These are phyloP conservation scores for Scleroderma citrinum DNA, from an alignment of 768 basidiomycete genomes.

Conservation along the genomic window DNA sequence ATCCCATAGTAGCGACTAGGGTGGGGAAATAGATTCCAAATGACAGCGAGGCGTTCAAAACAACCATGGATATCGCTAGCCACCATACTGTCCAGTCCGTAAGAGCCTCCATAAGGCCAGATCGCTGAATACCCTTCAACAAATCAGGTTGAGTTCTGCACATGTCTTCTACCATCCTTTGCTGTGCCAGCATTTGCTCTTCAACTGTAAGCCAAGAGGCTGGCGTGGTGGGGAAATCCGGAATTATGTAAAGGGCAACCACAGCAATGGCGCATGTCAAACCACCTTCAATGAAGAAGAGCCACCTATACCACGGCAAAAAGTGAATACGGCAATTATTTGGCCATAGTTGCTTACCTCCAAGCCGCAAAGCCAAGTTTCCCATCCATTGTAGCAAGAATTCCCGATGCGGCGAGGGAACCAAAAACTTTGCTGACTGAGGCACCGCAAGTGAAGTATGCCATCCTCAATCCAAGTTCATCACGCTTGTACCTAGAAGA, in stretches of 20 bases:
- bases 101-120: too few species aligned
- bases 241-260: constrained; percentile 49
- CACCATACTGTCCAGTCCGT: too few species aligned
- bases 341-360: constrained; percentile 37
- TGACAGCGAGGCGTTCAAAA: too few species aligned
- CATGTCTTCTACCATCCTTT: too few species aligned
- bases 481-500: constrained; percentile 36
- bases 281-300: constrained; percentile 59
- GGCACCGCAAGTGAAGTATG: constrained; percentile 45
- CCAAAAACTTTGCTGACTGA: constrained; percentile 67
- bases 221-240: too few species aligned
- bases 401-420: constrained; percentile 64
- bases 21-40: too few species aligned
- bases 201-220: constrained; percentile 41
- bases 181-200: too few species aligned
- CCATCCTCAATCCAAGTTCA: constrained; percentile 9
- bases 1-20: too few species aligned
- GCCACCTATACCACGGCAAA: constrained; percentile 25
- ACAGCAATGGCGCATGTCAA: constrained; percentile 47
- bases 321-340: too few species aligned
- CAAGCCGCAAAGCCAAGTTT: constrained; percentile 63
- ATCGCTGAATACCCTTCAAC: too few species aligned
- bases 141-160: too few species aligned
- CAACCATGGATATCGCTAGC: too few species aligned
- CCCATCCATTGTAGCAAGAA: constrained; percentile 62